phyloP scores from a whole-genome alignment of 2,329 filamentous ascomycete species.

The Epichloe sibirici region DNA sequence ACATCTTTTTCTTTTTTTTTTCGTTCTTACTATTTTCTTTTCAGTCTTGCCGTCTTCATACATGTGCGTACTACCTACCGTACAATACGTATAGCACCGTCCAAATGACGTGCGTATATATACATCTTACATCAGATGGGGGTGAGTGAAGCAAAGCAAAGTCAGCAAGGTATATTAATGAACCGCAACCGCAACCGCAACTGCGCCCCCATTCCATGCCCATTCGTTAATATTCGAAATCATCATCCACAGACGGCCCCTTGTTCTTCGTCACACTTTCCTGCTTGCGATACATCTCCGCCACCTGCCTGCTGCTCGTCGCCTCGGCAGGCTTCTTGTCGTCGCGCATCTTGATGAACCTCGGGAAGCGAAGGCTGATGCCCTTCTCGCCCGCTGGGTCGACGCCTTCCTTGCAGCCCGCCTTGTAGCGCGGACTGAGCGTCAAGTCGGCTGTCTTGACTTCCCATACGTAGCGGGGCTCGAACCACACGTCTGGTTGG shows the following conservation, averaged over 20 bases:
- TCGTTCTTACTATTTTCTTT: no score
- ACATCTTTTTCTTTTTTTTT: no score
- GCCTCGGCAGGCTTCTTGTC: slow-evolving; percentile 95
- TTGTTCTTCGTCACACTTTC: slow-evolving; percentile 82
- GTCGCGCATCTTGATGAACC: slow-evolving; percentile 83
- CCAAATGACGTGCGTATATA: no score
- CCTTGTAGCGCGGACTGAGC: slow-evolving; percentile 82
- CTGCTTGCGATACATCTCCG: slow-evolving; percentile 94
- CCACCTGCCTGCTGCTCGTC: slow-evolving; percentile 71
- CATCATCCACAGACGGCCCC: slow-evolving; percentile 80
- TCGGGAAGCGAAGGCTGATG: slow-evolving; percentile 79
- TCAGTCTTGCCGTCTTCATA: no score
- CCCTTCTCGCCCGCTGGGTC: slow-evolving; percentile 61
- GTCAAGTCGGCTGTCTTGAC: slow-evolving; percentile 95
- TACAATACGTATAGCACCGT: no score
- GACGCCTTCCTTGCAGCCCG: slow-evolving; percentile 72
- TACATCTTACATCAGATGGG: background rate
- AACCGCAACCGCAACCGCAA: no score
- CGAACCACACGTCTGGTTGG: slow-evolving; percentile 97
- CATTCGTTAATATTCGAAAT: slow-evolving; percentile 74
- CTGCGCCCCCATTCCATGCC: background rate
- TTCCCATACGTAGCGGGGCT: slow-evolving; percentile 91
- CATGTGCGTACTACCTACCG: no score
- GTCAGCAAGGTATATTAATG: background rate
- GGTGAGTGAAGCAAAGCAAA: background rate